These are phyloP conservation scores for Talaromyces marneffei DNA, from an alignment of 2,329 filamentous ascomycete species.

Conservation along the genomic window DNA sequence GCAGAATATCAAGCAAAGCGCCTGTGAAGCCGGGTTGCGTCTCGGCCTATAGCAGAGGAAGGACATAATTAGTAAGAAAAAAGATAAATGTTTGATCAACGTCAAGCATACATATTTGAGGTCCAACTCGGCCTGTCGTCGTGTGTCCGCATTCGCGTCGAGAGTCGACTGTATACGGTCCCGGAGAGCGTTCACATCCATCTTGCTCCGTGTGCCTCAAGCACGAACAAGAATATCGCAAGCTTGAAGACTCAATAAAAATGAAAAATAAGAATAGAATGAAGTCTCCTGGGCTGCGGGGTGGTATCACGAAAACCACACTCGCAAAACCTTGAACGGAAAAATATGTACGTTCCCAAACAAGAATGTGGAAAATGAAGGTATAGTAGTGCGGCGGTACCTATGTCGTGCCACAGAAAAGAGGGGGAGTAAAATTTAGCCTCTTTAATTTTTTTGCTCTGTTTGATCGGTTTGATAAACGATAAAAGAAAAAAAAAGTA, in stretches of 20 bases:
- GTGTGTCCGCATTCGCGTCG: slow-evolving; percentile 56
- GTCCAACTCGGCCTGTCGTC: slow-evolving; percentile 59
- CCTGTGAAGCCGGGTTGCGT: slow-evolving; percentile 84
- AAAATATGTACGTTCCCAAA: neutral
- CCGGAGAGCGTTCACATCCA: slow-evolving; percentile 58
- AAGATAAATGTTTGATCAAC: neutral
- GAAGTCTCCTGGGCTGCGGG: neutral
- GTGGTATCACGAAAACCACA: neutral
- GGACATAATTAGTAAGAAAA: slow-evolving; percentile 4
- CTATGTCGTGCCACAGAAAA: neutral
- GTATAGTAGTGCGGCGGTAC: neutral
- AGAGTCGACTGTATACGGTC: slow-evolving; percentile 60
- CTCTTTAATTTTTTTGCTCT: neutral
- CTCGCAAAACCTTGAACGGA: neutral
- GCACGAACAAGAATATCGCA: slow-evolving; percentile 21
- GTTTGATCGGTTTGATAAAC: slow-evolving; percentile 16
- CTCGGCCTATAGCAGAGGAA: slow-evolving; percentile 63
- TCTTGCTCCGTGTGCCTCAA: slow-evolving; percentile 30
- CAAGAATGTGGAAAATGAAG: neutral
- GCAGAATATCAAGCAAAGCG: slow-evolving; percentile 82
- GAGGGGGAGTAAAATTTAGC: neutral
- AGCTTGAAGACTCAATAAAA: neutral
- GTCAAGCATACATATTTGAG: slow-evolving; percentile 54
- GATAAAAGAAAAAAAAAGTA: slow-evolving; percentile 4
- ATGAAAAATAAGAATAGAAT: neutral